These are phyloP conservation scores for Apiospora malaysiana DNA, from an alignment of 2,329 filamentous ascomycete species.

Conservation along the genomic window DNA sequence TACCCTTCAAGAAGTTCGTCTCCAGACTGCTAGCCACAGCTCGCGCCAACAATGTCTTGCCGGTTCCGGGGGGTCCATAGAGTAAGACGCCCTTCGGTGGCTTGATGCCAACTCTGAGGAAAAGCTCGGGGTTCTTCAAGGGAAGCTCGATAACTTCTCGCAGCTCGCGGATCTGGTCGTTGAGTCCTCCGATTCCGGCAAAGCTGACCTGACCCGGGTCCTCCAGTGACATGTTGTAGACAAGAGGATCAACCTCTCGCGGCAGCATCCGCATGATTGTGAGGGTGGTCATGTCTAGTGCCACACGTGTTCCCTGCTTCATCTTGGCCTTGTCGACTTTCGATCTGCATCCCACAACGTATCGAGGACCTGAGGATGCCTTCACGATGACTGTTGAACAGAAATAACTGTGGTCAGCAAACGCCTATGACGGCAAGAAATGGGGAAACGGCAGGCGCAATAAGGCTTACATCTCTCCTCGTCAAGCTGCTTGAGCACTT, in stretches of 20 bases:
- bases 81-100: constrained; percentile 96
- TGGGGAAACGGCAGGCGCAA: constrained; percentile 1
- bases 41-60: constrained; percentile 92
- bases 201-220: constrained; percentile 98
- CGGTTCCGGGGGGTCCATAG: constrained; percentile 95
- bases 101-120: constrained; percentile 96
- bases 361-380: constrained; percentile 94
- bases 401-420: background rate
- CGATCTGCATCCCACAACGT: constrained; percentile 96
- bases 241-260: constrained; percentile 95
- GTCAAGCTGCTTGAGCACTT: constrained; percentile 97
- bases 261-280: constrained; percentile 99
- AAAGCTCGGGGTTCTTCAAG: constrained; percentile 97
- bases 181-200: constrained; percentile 94
- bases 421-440: background rate
- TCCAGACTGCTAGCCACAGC: constrained; percentile 96
- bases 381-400: constrained; percentile 84
- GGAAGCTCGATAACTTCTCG: constrained; percentile 97
- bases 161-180: constrained; percentile 97
- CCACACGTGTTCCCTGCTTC: constrained; percentile 97
- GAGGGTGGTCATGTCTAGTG: constrained; percentile 98
- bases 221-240: constrained; percentile 99
- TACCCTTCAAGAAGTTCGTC: constrained; percentile 98
- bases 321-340: constrained; percentile 98
- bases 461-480: constrained; percentile 88